A percentile compares a stretch with the other conserved stretches of the same genome.
Conservation (phyloP, 1,284 basidiomycete species). For the Irpex sp. region DNA sequence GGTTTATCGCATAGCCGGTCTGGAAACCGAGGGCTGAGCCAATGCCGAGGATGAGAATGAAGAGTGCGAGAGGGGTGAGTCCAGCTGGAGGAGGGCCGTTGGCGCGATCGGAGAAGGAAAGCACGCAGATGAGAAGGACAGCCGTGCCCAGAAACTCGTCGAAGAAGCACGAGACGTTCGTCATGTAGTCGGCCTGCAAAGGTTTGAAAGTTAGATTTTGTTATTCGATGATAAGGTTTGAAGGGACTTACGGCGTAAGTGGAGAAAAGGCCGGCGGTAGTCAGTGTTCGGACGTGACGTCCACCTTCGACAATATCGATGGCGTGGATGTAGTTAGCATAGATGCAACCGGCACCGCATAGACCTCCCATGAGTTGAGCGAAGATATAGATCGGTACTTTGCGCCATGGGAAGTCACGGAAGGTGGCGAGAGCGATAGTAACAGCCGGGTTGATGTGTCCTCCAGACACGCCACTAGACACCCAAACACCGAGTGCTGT, state of each 20-base stretch:
- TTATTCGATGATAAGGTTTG: not conserved
- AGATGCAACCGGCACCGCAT: constrained; percentile 67
- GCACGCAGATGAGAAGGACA: constrained; percentile 47
- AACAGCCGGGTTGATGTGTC: constrained; percentile 81
- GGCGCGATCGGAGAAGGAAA: constrained; percentile 40
- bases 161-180: constrained; percentile 56
- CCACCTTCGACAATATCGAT: constrained; percentile 71
- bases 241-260: constrained; percentile 58
- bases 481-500: constrained; percentile 66
- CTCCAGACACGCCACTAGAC: constrained; percentile 64
- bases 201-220: not conserved
- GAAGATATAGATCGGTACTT: constrained; percentile 69
- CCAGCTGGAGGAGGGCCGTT: constrained; percentile 47
- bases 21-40: constrained; percentile 53
- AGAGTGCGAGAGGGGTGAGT: constrained; percentile 51
- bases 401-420: constrained; percentile 75
- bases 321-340: constrained; percentile 74
- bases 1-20: constrained; percentile 34
- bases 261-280: constrained; percentile 65
- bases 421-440: constrained; percentile 67
- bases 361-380: constrained; percentile 72
- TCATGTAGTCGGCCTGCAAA: constrained; percentile 52
- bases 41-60: constrained; percentile 53
- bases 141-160: constrained; percentile 62
- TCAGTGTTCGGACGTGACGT: constrained; percentile 52